A percentile compares a stretch with the other conserved stretches of the same genome.
Conservation (phyloP, 805 yeast species). For the Candida saitoana region DNA sequence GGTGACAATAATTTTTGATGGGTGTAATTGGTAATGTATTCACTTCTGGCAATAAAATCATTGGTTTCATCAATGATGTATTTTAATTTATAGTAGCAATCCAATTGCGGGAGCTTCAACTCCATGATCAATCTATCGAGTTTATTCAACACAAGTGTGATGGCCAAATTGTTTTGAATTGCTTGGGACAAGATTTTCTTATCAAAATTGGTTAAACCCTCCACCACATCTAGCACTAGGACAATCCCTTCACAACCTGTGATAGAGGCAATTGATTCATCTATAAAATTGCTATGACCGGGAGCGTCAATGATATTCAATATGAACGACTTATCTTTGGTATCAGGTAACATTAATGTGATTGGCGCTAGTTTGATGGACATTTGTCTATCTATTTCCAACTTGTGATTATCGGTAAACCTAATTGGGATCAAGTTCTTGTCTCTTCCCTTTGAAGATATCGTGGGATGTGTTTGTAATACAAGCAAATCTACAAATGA, state of each 20-base stretch:
- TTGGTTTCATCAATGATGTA: slow-evolving; percentile 64
- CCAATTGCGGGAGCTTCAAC: slow-evolving; percentile 66
- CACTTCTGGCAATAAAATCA: slow-evolving; percentile 37
- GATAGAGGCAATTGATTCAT: slow-evolving; percentile 61
- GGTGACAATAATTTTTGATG: slow-evolving; percentile 50
- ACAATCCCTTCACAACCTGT: slow-evolving; percentile 61
- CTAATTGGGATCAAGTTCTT: slow-evolving; percentile 46
- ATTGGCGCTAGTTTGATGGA: slow-evolving; percentile 62
- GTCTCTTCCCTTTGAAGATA: slow-evolving; percentile 12
- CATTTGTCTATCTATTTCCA: slow-evolving; percentile 69
- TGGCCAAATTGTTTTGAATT: slow-evolving; percentile 44
- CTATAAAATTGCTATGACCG: slow-evolving; percentile 83
- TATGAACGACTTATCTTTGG: slow-evolving; percentile 49
- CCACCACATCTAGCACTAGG: slow-evolving; percentile 78
- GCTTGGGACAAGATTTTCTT: slow-evolving; percentile 49
- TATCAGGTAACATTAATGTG: slow-evolving; percentile 53
- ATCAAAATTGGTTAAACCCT: slow-evolving; percentile 67
- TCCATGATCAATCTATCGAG: slow-evolving; percentile 84
- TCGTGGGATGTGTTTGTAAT: slow-evolving; percentile 55
- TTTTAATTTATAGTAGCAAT: slow-evolving; percentile 66
- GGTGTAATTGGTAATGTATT: slow-evolving; percentile 21
- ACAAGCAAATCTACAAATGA: slow-evolving; percentile 67
- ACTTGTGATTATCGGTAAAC: slow-evolving; percentile 66
- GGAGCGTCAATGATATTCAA: slow-evolving; percentile 80
- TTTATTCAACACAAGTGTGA: slow-evolving; percentile 70